Conservation (phyloP, 2,329 filamentous ascomycete species). For the Neofusicoccum sp. region DNA sequence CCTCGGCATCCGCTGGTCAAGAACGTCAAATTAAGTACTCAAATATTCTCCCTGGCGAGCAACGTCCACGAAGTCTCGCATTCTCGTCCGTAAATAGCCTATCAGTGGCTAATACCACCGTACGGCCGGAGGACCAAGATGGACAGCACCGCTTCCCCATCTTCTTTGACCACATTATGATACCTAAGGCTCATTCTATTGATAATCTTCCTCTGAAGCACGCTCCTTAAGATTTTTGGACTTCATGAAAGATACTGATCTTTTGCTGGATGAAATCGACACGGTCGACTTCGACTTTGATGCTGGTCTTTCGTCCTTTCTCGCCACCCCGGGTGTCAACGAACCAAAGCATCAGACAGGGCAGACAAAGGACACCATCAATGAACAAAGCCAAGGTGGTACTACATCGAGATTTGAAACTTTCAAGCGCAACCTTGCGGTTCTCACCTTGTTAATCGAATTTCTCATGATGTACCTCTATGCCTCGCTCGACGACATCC, state of each 20-base stretch:
- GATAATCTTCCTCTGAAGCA: constrained; percentile 22
- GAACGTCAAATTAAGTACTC: neutral
- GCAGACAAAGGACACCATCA: neutral
- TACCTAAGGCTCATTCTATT: neutral
- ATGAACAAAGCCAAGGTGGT: neutral
- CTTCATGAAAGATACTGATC: constrained; percentile 20
- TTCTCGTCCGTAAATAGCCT: too few species aligned
- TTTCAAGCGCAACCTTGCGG: neutral
- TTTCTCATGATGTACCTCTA: constrained; percentile 63
- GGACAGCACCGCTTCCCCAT: neutral
- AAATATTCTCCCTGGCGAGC: neutral
- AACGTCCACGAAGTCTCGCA: too few species aligned
- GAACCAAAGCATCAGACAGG: neutral
- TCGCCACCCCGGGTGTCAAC: neutral
- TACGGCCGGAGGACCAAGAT: neutral
- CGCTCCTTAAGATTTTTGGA: constrained; percentile 16
- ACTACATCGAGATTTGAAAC: neutral
- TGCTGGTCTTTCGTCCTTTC: neutral
- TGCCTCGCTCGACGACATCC: constrained; percentile 63
- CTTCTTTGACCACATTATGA: neutral
- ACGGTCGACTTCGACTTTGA: constrained; percentile 21
- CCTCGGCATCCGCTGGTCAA: neutral
- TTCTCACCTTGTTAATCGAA: constrained; percentile 38
- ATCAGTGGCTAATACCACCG: too few species aligned
- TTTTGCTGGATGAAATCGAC: constrained; percentile 22